These are phyloP conservation scores for Verticillium nubilum DNA, from an alignment of 2,329 filamentous ascomycete species.

Conservation along the genomic window DNA sequence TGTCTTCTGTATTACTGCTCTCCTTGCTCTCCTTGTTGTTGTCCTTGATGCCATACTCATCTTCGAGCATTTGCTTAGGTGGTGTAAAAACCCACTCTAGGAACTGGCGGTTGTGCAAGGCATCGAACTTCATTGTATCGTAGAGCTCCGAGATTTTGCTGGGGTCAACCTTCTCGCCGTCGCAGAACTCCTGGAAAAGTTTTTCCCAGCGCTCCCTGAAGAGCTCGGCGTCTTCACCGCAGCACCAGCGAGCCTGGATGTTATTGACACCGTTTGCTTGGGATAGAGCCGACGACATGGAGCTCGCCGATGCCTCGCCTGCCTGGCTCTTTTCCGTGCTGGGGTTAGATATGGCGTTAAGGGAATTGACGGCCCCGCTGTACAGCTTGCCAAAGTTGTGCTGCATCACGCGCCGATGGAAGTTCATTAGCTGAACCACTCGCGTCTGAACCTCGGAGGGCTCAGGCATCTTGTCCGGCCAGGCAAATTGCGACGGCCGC, in stretches of 20 bases:
- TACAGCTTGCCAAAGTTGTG: conserved; percentile 83
- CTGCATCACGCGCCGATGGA: conserved; percentile 91
- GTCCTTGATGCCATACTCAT: conserved; percentile 49
- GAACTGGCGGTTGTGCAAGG: conserved; percentile 92
- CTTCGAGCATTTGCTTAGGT: conserved; percentile 69
- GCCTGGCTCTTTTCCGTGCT: conserved; percentile 35
- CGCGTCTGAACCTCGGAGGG: conserved; percentile 87
- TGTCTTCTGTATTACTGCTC: conserved; percentile 15
- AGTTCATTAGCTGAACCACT: conserved; percentile 95
- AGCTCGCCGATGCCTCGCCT: conserved; percentile 34
- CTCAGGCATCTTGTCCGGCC: conserved; percentile 91
- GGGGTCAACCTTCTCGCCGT: conserved; percentile 95
- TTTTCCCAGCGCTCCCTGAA: conserved; percentile 99
- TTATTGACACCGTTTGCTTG: conserved; percentile 58
- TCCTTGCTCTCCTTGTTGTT: conserved; percentile 15
- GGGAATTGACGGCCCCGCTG: conserved; percentile 58
- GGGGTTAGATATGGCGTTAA: conserved; percentile 50
- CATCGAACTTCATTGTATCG: conserved; percentile 99
- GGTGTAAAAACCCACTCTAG: conserved; percentile 97
- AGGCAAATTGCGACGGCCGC: conserved; percentile 93
- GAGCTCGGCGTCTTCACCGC: conserved; percentile 86
- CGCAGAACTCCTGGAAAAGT: conserved; percentile 91
- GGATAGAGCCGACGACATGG: conserved; percentile 45
- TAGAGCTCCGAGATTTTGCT: conserved; percentile 98
- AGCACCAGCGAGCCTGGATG: conserved; percentile 93